These are phyloP conservation scores for Phytopythium aichiense DNA, from an alignment of 352 stramenopile species.

Conservation along the genomic window DNA sequence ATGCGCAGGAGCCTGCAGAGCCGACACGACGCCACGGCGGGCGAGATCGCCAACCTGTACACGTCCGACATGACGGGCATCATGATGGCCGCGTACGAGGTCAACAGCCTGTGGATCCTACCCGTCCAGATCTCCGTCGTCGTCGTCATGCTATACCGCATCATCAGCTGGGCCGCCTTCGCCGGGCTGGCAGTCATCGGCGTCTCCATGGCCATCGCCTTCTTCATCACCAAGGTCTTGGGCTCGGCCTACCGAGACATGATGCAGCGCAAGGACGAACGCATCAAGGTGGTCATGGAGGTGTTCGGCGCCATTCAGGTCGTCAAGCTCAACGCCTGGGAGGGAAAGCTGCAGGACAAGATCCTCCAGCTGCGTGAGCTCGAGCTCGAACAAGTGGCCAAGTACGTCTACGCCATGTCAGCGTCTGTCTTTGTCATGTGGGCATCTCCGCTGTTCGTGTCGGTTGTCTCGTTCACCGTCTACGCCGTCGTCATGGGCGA, in stretches of 20 bases:
- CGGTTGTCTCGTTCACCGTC: slow-evolving; percentile 34
- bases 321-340: slow-evolving; percentile 96
- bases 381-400: slow-evolving; percentile 62
- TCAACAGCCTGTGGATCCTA: slow-evolving; percentile 46
- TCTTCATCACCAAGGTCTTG: slow-evolving; percentile 40
- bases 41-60: slow-evolving; percentile 39
- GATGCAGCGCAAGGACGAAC: slow-evolving; percentile 82
- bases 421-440: slow-evolving; percentile 57
- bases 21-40: slow-evolving; percentile 5
- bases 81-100: slow-evolving; percentile 23
- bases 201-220: slow-evolving; percentile 27
- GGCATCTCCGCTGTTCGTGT: slow-evolving; percentile 38
- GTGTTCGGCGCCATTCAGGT: slow-evolving; percentile 90
- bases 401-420: slow-evolving; percentile 37
- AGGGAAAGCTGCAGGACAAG: slow-evolving; percentile 61
- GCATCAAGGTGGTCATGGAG: slow-evolving; percentile 91
- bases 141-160: slow-evolving; percentile 33
- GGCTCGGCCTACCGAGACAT: slow-evolving; percentile 56
- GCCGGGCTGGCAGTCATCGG: slow-evolving; percentile 32
- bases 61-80: slow-evolving; percentile 28
- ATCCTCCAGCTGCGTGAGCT: slow-evolving; percentile 44
- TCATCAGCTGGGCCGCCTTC: slow-evolving; percentile 33
- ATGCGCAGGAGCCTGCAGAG: slow-evolving; percentile 16
- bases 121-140: slow-evolving; percentile 31
- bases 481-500: slow-evolving; percentile 38